Evolutionary conservation across 352 stramenopile genomes (phyloP), one percentile per base, ranked within the genome.

Genomic region (Pythium sukuiense): DNA sequence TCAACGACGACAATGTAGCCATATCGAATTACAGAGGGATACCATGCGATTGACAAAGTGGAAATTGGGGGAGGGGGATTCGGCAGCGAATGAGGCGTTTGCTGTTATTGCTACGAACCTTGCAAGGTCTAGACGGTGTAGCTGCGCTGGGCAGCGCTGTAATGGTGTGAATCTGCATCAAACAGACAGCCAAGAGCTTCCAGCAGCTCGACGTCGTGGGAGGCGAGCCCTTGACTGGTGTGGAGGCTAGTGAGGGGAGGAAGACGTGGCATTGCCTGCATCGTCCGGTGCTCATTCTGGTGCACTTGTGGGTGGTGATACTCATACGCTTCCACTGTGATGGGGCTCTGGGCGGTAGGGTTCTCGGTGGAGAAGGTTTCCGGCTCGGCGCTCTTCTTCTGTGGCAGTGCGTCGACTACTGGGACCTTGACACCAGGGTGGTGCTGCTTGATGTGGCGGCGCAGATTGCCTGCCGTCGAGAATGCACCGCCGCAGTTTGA

Each of bases 391-490:
- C 1, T 33, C 9, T 13, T 18, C 48, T 55, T 7, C 24, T 53
- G 6, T 13, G n/a, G n/a, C 45, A 26, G 12, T 0, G 8, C 8
- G 2, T n/a, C 45, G 6, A 53, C 45, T 26, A 14, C n/a, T 3
- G 8, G 20, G 7, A 16, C 24, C 14, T 45, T 26, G 20, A 62
- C 26, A 6, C 41, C 20, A 14, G 32, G 20, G 26, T 88, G 80
- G 65, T 86, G 76, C 43, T 73, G 78, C 32, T 77, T 81, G 60
- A 89, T 67, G 69, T 89, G 80, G 49, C 80, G 80, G 46, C 75
- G 82, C 32, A 89, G 41, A 30, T 67, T 67, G 16, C 61, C 61
- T 6, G 62, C 55, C 2, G 54, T 63, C 2, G 54, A 63, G 55
- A 69, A 69, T 5, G 54, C 62, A 24, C 88, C 86, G 55, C 76